These are phyloP conservation scores for Russula ochroleuca DNA, from an alignment of 768 basidiomycete species.

Conservation along the genomic window DNA sequence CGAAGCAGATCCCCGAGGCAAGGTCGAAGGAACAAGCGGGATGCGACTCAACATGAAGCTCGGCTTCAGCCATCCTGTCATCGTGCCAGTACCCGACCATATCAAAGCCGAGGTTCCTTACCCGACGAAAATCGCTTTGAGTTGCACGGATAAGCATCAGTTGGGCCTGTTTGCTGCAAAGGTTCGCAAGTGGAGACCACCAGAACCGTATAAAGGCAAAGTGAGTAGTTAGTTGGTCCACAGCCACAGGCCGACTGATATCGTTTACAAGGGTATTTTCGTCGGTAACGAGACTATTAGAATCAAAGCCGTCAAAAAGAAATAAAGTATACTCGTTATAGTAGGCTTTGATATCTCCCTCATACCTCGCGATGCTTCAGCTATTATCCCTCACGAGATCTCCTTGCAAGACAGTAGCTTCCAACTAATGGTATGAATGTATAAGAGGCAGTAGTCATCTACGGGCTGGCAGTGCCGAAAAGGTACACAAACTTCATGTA, in stretches of 20 bases:
- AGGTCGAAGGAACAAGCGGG: constrained; percentile 52
- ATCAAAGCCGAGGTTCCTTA: constrained; percentile 77
- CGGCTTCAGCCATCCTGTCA: constrained; percentile 85
- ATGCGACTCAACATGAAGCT: constrained; percentile 84
- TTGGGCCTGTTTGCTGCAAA: constrained; percentile 86
- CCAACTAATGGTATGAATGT: not conserved
- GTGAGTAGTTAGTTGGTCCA: constrained; percentile 44
- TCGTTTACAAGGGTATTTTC: constrained; percentile 77
- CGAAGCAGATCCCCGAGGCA: constrained; percentile 69
- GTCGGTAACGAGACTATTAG: constrained; percentile 89
- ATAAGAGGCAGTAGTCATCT: not conserved
- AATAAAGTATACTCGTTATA: constrained; percentile 48
- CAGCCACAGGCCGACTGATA: constrained; percentile 16
- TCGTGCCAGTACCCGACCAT: constrained; percentile 73
- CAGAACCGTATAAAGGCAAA: constrained; percentile 98
- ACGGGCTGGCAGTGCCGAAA: not conserved
- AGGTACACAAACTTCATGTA: not conserved
- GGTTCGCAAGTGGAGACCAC: constrained; percentile 77
- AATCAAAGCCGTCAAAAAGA: constrained; percentile 92
- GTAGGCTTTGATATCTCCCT: not conserved
- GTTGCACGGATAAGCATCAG: constrained; percentile 82
- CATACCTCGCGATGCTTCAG: not conserved
- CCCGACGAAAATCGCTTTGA: constrained; percentile 79
- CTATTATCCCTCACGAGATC: not conserved
- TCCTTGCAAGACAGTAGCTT: not conserved